Base-by-base conservation (phyloP, 164 flowering plant genomes). In the Macadamia tetraphylla region DNA sequence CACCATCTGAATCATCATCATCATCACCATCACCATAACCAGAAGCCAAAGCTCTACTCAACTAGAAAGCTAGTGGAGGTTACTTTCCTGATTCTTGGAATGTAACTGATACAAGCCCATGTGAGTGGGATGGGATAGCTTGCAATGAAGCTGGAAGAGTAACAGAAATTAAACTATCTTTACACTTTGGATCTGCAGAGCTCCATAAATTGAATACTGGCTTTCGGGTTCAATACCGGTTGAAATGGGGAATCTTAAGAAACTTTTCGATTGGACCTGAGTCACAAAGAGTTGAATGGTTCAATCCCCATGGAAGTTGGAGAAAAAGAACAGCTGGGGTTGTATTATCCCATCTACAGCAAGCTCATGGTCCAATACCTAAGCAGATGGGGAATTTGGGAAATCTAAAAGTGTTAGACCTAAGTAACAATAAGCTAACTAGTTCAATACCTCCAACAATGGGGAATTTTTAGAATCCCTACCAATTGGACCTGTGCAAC, bases 201-300 rank as follows among this genome's bases (percentile, higher is more conserved):
- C 71, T 68, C 11, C 35, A 46, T 17, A 9, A 59, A 1, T 67
- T 67, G n/a, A 48, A 46, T 44, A 57, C 60, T 64, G 23, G 57
- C 0, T 43, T 57, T 6, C 46, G 3, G 55, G 55, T 67, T 30
- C 64, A 56, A 14, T 18, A 31, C 42, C 64, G 23, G 23, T 23
- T 23, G 23, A 23, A 23, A 23, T 23, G 23, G 23, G 23, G 55
- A 3, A 14, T 10, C 55, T 15, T 6, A 51, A 14, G 12, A 51
- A 15, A 0, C 15, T 51, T 6, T 12, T 9, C 3, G 13, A 3
- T 10, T 51, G 3, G 55, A 51, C 17, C 12, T 51, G 55, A 51
- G 55, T 15, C 9, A 51, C 12, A 51, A 51, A 12, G 13, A 51
- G 4, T 3, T 51, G 4, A 10, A 6, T 10, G 55, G 9, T 51